A percentile compares a stretch with the other conserved stretches of the same genome.
phyloP scores from a whole-genome alignment of 1,139 yeast species.

The Taphrina communis region DNA sequence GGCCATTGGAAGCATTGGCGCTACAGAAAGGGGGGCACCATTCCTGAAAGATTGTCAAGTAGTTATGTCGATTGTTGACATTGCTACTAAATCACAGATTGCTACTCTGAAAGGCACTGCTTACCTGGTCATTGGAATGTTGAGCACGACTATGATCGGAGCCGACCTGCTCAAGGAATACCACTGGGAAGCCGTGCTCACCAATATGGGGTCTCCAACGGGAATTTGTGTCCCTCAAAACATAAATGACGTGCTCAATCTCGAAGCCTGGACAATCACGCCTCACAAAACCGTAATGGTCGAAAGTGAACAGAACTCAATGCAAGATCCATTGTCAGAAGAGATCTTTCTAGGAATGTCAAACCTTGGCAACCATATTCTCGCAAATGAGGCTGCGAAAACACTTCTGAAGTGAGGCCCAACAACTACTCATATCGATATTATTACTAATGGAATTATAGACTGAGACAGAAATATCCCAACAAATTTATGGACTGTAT shows the following conservation, averaged over 20 bases:
- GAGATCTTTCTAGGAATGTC: conserved; percentile 60
- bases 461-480: conserved; percentile 61
- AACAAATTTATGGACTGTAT: conserved; percentile 62
- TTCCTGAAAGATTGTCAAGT: conserved; percentile 67
- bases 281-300: background rate
- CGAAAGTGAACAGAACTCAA: conserved; percentile 32
- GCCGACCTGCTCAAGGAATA: conserved; percentile 82
- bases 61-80: conserved; percentile 61
- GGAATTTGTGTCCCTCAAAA: conserved; percentile 55
- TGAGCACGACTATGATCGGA: conserved; percentile 77
- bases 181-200: conserved; percentile 71
- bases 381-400: conserved; percentile 68
- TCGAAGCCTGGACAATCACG: conserved; percentile 27
- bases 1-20: conserved; percentile 85
- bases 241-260: conserved; percentile 45
- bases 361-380: conserved; percentile 66
- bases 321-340: conserved; percentile 55
- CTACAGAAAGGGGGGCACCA: conserved; percentile 53
- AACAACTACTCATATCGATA: background rate
- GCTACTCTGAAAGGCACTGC: conserved; percentile 67
- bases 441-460: conserved; percentile 49
- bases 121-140: conserved; percentile 75
- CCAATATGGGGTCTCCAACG: conserved; percentile 60
- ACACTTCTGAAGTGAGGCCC: conserved; percentile 54
- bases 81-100: conserved; percentile 62